A percentile compares a stretch with the other conserved stretches of the same genome.
Conservation (phyloP, 1,139 yeast species). For the Hanseniaspora uvarum region DNA sequence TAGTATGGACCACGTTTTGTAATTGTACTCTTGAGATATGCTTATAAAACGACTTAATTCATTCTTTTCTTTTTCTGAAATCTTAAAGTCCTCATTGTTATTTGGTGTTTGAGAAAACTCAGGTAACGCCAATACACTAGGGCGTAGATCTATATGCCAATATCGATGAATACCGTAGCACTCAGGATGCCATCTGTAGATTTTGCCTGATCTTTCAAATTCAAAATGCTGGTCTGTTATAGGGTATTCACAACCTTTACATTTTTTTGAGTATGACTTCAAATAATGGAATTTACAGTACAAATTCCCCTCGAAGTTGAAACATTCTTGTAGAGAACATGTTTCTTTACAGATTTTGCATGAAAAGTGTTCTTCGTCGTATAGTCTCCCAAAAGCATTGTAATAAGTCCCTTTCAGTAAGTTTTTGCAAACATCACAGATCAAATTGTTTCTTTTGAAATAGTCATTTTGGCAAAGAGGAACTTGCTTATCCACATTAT, state of each 20-base stretch:
- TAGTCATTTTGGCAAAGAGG: slow-evolving; percentile 91
- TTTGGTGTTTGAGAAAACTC: slow-evolving; percentile 27
- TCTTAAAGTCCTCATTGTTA: slow-evolving; percentile 15
- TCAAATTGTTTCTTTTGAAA: slow-evolving; percentile 68
- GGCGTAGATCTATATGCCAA: slow-evolving; percentile 81
- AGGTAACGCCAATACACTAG: slow-evolving; percentile 51
- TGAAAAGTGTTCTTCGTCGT: slow-evolving; percentile 90
- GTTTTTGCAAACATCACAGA: slow-evolving; percentile 73
- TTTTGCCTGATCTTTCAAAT: slow-evolving; percentile 81
- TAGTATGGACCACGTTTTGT: slow-evolving; percentile 77
- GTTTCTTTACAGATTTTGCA: slow-evolving; percentile 81
- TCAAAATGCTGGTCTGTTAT: slow-evolving; percentile 92
- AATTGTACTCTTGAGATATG: slow-evolving; percentile 56
- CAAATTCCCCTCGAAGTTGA: slow-evolving; percentile 72
- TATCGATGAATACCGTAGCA: slow-evolving; percentile 96
- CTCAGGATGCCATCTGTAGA: slow-evolving; percentile 98
- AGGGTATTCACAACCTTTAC: slow-evolving; percentile 89
- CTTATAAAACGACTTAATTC: slow-evolving; percentile 46
- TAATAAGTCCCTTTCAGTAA: slow-evolving; percentile 90
- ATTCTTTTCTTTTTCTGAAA: slow-evolving; percentile 37
- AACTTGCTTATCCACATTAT: slow-evolving; percentile 35
- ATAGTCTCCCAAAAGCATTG: slow-evolving; percentile 84
- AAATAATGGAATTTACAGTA: slow-evolving; percentile 91
- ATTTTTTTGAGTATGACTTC: slow-evolving; percentile 69
- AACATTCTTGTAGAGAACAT: slow-evolving; percentile 87